Evolutionary conservation across 768 basidiomycete species (phyloP).

Genomic region (Scleroderma citrinum): DNA sequence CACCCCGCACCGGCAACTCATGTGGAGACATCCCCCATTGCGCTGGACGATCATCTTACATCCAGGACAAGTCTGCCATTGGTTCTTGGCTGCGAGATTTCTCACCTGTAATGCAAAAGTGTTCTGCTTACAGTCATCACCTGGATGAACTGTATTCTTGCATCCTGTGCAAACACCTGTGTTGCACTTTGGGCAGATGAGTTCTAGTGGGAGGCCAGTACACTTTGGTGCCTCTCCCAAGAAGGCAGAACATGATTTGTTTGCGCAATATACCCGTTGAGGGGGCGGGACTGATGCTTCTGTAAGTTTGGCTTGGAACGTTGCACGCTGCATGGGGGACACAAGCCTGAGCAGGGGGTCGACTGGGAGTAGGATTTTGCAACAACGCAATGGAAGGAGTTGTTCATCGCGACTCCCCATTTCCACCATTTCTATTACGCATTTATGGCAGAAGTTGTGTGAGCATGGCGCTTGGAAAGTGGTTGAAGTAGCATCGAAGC

Average conservation of each 20-base stretch:
- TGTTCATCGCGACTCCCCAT: constrained; percentile 43
- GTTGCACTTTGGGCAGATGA: constrained; percentile 38
- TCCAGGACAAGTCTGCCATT: constrained; percentile 59
- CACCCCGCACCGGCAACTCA: constrained; percentile 45
- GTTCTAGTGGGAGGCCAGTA: constrained; percentile 2
- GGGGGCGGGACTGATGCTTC: constrained; percentile 42
- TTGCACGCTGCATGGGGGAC: constrained; percentile 16
- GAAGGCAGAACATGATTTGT: constrained; percentile 45
- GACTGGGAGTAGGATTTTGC: constrained; percentile 33
- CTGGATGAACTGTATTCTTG: constrained; percentile 39
- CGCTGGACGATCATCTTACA: constrained; percentile 54
- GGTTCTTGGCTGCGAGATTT: constrained; percentile 39
- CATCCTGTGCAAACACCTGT: constrained; percentile 41
- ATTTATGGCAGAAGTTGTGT: constrained; percentile 44
- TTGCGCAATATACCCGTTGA: constrained; percentile 46
- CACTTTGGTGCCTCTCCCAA: constrained; percentile 36
- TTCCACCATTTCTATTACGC: constrained; percentile 37
- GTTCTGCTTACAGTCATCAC: constrained; percentile 38
- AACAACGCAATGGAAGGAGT: constrained; percentile 48
- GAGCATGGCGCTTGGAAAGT: constrained; percentile 37
- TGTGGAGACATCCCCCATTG: constrained; percentile 48
- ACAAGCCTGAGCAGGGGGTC: constrained; percentile 28
- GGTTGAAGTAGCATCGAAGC: constrained; percentile 4
- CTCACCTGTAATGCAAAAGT: constrained; percentile 35
- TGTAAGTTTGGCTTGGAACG: constrained; percentile 36